Conservation (phyloP, 139 green algal species). For the Chlorella sp. region DNA sequence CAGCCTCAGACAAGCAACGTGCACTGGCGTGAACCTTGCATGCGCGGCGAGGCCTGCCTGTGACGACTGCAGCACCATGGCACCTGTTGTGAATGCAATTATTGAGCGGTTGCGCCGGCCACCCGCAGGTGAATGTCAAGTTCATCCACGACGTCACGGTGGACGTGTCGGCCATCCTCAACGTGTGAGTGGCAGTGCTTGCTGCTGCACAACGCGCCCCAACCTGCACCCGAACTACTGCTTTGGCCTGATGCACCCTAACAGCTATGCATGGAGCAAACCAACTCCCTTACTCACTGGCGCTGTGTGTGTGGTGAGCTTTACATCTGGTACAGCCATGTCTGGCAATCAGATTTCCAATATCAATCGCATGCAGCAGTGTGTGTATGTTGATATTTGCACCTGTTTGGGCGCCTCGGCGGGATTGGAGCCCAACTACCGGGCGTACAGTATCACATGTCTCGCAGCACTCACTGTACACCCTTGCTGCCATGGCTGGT, state of each 20-base stretch:
- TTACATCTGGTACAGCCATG: too few species aligned
- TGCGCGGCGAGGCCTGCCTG: not conserved
- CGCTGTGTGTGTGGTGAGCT: too few species aligned
- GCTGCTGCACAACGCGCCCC: not conserved
- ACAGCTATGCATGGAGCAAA: not conserved
- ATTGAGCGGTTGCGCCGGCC: not conserved
- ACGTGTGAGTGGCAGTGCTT: too few species aligned
- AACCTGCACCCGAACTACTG: not conserved
- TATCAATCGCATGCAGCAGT: too few species aligned
- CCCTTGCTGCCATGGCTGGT: not conserved
- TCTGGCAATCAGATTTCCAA: too few species aligned
- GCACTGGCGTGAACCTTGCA: not conserved
- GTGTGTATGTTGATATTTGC: too few species aligned
- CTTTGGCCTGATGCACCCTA: not conserved
- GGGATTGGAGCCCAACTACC: not conserved
- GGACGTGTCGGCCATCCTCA: too few species aligned
- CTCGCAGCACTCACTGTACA: too few species aligned
- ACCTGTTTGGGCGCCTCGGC: too few species aligned
- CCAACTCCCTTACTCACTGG: too few species aligned
- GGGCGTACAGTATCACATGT: too few species aligned
- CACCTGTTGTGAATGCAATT: not conserved
- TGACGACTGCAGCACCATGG: not conserved
- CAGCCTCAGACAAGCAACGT: too few species aligned
- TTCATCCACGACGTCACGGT: not conserved
- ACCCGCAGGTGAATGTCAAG: not conserved